Evolutionary conservation across 2,329 filamentous ascomycete genomes (phyloP).

Genomic region (Hysterium pulicare): DNA sequence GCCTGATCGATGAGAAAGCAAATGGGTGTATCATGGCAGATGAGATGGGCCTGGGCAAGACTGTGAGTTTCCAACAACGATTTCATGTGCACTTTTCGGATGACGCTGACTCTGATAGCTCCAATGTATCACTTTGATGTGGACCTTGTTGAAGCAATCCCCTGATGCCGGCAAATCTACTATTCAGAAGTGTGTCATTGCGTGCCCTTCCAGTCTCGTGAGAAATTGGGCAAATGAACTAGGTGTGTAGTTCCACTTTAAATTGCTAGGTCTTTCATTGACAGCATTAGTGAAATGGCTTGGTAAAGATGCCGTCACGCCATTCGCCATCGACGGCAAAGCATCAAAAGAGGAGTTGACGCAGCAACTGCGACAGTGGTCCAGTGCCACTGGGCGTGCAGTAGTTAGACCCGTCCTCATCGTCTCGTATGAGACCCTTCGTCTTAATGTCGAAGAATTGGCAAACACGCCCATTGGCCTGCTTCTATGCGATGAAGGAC

Average conservation of each 20-base stretch:
- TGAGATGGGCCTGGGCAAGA: constrained; percentile 98
- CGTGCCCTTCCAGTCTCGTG: constrained; percentile 92
- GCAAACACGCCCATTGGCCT: constrained; percentile 87
- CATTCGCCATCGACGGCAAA: constrained; percentile 96
- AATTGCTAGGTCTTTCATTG: neutral
- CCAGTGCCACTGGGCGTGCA: constrained; percentile 82
- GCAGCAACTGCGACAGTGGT: constrained; percentile 89
- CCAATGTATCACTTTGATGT: constrained; percentile 94
- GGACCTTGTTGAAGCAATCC: constrained; percentile 94
- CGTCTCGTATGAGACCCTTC: constrained; percentile 93
- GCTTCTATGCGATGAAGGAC: constrained; percentile 92
- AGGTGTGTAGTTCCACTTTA: constrained; percentile 27
- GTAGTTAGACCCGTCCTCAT: constrained; percentile 93
- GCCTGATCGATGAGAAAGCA: constrained; percentile 89
- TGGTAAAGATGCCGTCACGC: constrained; percentile 81
- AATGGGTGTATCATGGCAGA: constrained; percentile 99
- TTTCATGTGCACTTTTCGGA: neutral
- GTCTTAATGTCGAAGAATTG: constrained; percentile 85
- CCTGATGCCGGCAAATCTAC: constrained; percentile 90
- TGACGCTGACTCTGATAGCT: constrained; percentile 47
- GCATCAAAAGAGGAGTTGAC: constrained; percentile 91
- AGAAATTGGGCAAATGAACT: constrained; percentile 98
- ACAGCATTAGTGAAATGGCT: constrained; percentile 74
- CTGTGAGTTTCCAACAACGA: constrained; percentile 44
- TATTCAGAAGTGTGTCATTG: constrained; percentile 95